A percentile compares a stretch with the other conserved stretches of the same genome.
phyloP scores from a whole-genome alignment of 2,329 filamentous ascomycete genomes.

The Botryotinia calthae region DNA sequence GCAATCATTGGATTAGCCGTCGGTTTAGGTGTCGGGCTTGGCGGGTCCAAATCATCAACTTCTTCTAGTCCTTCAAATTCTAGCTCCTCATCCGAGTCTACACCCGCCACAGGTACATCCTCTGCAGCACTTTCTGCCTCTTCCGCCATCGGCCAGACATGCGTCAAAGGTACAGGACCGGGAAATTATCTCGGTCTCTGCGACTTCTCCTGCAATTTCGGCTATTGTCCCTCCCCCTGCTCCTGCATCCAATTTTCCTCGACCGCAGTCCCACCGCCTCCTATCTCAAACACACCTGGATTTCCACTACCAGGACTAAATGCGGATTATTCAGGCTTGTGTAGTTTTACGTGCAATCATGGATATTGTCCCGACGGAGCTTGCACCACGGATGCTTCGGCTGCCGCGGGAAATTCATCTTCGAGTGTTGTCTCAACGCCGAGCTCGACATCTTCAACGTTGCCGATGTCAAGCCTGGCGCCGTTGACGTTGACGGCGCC shows the following conservation, averaged over 20 bases:
- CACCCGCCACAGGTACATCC: neutral
- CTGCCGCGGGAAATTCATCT: neutral
- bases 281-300: constrained; percentile 37
- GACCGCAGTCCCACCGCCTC: constrained; percentile 24
- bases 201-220: constrained; percentile 34
- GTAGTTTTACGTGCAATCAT: constrained; percentile 47
- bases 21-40: constrained; percentile 13
- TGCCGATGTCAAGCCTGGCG: neutral
- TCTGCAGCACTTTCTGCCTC: neutral
- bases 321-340: constrained; percentile 45
- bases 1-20: constrained; percentile 5
- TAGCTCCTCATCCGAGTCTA: neutral
- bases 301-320: constrained; percentile 40
- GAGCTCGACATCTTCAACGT: neutral
- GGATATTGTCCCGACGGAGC: constrained; percentile 39
- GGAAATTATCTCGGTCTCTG: constrained; percentile 42
- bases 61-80: neutral
- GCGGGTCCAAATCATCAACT: neutral
- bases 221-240: constrained; percentile 33
- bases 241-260: constrained; percentile 28
- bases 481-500: neutral
- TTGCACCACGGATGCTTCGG: neutral
- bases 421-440: neutral
- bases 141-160: constrained; percentile 19
- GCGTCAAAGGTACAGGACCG: constrained; percentile 32